Base-by-base conservation (phyloP, 768 basidiomycete species). In the Pisolithus marmoratus region DNA sequence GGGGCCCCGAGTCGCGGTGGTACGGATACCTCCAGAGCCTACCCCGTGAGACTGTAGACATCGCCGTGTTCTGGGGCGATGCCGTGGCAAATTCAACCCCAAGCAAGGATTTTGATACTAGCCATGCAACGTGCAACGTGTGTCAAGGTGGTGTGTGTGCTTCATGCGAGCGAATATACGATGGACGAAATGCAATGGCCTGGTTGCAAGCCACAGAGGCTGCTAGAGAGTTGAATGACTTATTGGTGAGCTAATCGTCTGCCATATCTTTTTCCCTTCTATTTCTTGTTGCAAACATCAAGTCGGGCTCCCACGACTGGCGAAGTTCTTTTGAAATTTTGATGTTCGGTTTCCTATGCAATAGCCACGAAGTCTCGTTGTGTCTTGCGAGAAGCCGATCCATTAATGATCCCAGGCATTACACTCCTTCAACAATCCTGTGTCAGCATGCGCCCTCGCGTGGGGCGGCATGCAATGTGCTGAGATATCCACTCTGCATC, bases 11-110 rank as follows among this genome's bases (percentile, higher is more conserved):
- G 23, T 88, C 87, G 8, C 71, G 70, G 40, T 90, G 85, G 84
- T 73, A 66, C 57, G 79, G 76, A 42, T 90, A 89, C 66, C 61
- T 90, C 5, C 78, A 84, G 57, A 81, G 82, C 11, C 70, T 90
- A 6, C 82, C 85, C n/a, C 53, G 60, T 40, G 63, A 65, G 38
- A 60, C 63, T 5, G 77, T 84, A 20, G 79, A 82, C 51, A 72
- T 87, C 29, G 83, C 84, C 31, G 54, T 83, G 19, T 80, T 87
- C 56, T 88, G 87, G 87, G 70, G 63, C 50, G 53, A 60, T 38
- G 59, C 64, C 50, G 62, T 58, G 52, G 47, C 60, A 23, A 46
- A 55, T 20, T 41, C 54, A 38, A 26, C 50, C 23, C 46, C 54
- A 8, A 54, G 40, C 5, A 49, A 54, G 19, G 47, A 52, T 12